Evolutionary conservation across 495 filamentous ascomycete genomes (phyloP).

Genomic region (Amorphotheca resinae): DNA sequence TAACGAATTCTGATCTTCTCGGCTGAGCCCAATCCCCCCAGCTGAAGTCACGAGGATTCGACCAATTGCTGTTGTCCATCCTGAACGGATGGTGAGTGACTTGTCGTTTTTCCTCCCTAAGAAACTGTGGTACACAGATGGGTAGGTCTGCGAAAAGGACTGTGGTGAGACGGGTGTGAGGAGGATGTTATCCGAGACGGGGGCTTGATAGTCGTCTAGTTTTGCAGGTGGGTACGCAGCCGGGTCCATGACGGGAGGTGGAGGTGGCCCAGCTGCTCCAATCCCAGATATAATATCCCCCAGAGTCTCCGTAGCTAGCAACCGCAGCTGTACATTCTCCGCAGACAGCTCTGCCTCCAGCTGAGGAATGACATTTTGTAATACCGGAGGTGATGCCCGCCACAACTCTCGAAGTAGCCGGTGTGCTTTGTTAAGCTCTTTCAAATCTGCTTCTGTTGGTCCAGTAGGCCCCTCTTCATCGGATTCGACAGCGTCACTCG

Average conservation of each 20-base stretch:
- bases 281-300: constrained; percentile 90
- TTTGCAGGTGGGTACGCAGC: constrained; percentile 65
- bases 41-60: constrained; percentile 72
- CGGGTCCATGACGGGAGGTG: constrained; percentile 60
- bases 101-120: constrained; percentile 77
- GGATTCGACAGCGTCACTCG: constrained; percentile 42
- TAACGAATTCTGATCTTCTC: constrained; percentile 59
- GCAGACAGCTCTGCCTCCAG: constrained; percentile 85
- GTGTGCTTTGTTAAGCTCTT: constrained; percentile 82
- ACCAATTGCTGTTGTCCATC: constrained; percentile 76
- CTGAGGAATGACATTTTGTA: constrained; percentile 89
- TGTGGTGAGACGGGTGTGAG: constrained; percentile 69
- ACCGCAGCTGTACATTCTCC: constrained; percentile 74
- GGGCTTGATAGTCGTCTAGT: constrained; percentile 44
- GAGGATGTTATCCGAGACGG: constrained; percentile 49
- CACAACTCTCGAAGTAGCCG: constrained; percentile 82
- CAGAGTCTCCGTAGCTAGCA: constrained; percentile 82
- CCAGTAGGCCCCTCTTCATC: constrained; percentile 50
- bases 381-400: constrained; percentile 77
- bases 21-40: constrained; percentile 70
- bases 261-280: constrained; percentile 74
- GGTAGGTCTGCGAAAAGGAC: constrained; percentile 70
- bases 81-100: constrained; percentile 60
- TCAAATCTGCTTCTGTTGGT: constrained; percentile 70
- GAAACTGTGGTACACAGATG: constrained; percentile 67